phyloP scores from a whole-genome alignment of 2,329 filamentous ascomycete species.

The Lasiodiplodia sp. region DNA sequence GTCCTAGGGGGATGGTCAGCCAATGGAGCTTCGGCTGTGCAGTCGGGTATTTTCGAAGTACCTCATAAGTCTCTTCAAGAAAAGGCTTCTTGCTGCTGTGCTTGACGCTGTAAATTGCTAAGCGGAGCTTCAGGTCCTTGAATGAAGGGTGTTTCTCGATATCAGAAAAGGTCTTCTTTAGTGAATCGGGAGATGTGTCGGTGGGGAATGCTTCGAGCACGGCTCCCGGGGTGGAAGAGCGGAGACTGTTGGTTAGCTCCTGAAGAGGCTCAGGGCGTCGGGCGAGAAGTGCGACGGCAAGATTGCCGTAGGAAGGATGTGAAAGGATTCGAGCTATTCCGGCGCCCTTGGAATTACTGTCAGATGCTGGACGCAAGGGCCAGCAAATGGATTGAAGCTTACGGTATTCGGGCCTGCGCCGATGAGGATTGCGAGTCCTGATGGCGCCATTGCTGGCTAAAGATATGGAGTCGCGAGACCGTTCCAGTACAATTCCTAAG shows the following conservation, averaged over 20 bases:
- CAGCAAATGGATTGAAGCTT: conserved; percentile 1
- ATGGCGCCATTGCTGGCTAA: conserved; percentile 13
- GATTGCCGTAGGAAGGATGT: conserved; percentile 58
- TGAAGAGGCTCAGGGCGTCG: conserved; percentile 56
- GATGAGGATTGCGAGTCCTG: conserved; percentile 42
- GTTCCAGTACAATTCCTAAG: not conserved
- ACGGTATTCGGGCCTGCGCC: conserved; percentile 45
- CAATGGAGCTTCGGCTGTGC: conserved; percentile 42
- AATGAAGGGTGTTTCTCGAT: conserved; percentile 60
- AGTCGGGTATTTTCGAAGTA: conserved; percentile 26
- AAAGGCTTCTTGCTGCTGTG: conserved; percentile 63
- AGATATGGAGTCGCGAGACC: not conserved
- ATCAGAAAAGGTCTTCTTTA: conserved; percentile 57
- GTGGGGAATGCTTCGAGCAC: conserved; percentile 61
- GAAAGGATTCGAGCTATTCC: conserved; percentile 65
- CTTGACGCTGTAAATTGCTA: conserved; percentile 62
- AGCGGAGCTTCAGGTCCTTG: conserved; percentile 52
- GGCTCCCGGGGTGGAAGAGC: conserved; percentile 50
- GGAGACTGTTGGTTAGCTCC: conserved; percentile 52
- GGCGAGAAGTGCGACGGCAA: conserved; percentile 63
- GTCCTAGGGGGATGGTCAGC: conserved; percentile 29
- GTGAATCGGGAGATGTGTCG: conserved; percentile 56
- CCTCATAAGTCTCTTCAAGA: conserved; percentile 60
- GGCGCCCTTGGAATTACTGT: conserved; percentile 49
- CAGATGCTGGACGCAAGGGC: not conserved